These are phyloP conservation scores for Arthrobotrys sphaeroides DNA, from an alignment of 2,329 filamentous ascomycete species.

Conservation along the genomic window DNA sequence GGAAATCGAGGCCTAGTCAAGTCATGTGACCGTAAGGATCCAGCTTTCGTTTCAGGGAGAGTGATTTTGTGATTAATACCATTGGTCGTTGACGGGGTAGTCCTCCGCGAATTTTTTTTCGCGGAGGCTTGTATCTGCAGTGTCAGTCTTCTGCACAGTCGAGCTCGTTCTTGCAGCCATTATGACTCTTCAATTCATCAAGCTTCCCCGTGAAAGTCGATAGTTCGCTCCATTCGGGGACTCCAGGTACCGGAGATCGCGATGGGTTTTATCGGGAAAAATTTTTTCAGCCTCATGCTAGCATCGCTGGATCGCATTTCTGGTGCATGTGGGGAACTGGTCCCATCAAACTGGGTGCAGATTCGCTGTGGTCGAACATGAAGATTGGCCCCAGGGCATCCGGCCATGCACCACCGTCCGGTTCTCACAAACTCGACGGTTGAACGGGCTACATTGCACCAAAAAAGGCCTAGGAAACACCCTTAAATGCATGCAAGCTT, in stretches of 20 bases:
- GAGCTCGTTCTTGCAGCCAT: background rate
- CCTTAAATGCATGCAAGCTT: conserved; percentile 12
- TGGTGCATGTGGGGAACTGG: conserved; percentile 21
- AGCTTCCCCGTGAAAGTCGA: background rate
- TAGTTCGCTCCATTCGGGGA: background rate
- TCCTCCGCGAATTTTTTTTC: conserved; percentile 8
- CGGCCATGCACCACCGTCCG: background rate
- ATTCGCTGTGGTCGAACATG: conserved; percentile 24
- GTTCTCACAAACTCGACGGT: background rate
- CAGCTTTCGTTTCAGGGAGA: conserved; percentile 19
- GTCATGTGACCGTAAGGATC: conserved; percentile 49
- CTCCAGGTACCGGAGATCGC: conserved; percentile 20
- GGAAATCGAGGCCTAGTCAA: background rate
- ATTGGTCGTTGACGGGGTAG: background rate
- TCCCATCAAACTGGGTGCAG: background rate
- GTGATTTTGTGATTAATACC: background rate
- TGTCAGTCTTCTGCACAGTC: background rate
- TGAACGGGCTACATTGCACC: background rate
- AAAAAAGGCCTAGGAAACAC: background rate
- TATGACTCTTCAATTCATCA: background rate
- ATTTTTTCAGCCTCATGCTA: conserved; percentile 16
- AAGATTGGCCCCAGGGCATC: background rate
- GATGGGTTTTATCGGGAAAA: conserved; percentile 18
- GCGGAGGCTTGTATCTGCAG: conserved; percentile 18
- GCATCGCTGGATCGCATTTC: conserved; percentile 28